phyloP scores from a whole-genome alignment of 176 grass and related monocot species.

The Zoysia pacifica region DNA sequence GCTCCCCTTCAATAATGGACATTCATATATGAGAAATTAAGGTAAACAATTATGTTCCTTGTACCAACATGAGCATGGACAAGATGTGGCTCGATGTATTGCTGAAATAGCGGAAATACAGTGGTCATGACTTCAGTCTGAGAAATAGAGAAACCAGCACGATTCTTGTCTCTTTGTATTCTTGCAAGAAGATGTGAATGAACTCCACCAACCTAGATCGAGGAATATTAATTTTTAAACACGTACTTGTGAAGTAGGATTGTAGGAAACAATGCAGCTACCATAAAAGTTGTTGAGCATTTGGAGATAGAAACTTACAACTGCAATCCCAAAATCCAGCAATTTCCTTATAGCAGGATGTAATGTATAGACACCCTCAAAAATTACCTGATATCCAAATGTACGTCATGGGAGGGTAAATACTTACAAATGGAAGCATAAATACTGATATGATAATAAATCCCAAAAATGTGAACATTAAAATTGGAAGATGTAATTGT shows the following conservation, averaged over 20 bases:
- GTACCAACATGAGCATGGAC: slow-evolving; percentile 99
- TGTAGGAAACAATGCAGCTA: slow-evolving; percentile 16
- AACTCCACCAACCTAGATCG: slow-evolving; percentile 85
- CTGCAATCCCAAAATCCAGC: slow-evolving; percentile 97
- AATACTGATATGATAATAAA: slow-evolving; percentile 1
- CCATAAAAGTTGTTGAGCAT: slow-evolving; percentile 27
- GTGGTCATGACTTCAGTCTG: slow-evolving; percentile 97
- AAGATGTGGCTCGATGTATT: slow-evolving; percentile 99
- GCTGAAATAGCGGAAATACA: slow-evolving; percentile 95
- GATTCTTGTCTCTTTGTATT: slow-evolving; percentile 95
- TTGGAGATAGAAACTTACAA: slow-evolving; percentile 64
- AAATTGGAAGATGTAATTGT: background rate
- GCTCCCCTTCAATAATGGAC: background rate
- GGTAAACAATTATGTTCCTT: slow-evolving; percentile 52
- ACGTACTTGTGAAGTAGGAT: slow-evolving; percentile 13
- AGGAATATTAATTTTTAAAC: slow-evolving; percentile 33
- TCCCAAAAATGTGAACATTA: background rate
- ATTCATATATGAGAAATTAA: slow-evolving; percentile 16
- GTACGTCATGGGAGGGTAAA: slow-evolving; percentile 25
- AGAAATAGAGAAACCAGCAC: slow-evolving; percentile 79
- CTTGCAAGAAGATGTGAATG: slow-evolving; percentile 97
- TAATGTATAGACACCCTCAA: slow-evolving; percentile 96
- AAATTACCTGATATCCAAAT: slow-evolving; percentile 76
- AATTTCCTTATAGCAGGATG: slow-evolving; percentile 95
- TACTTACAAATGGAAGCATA: background rate